These are phyloP conservation scores for Lasiosphaeria miniovina DNA, from an alignment of 495 filamentous ascomycete species.

Conservation along the genomic window DNA sequence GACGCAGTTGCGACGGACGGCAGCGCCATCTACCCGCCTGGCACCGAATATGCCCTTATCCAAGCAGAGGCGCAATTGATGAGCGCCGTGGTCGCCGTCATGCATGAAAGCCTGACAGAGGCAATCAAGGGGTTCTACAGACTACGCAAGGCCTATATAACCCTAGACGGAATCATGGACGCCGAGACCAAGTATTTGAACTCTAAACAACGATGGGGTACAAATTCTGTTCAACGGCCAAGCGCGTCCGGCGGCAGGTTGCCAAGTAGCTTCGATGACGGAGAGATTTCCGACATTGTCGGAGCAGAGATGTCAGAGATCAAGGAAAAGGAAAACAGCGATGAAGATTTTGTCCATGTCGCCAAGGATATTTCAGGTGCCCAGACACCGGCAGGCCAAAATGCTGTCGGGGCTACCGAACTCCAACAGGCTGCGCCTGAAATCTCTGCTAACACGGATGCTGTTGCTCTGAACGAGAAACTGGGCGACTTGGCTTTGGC, in stretches of 20 bases:
- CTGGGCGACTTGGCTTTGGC: slow-evolving; percentile 15
- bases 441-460: background rate
- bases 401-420: slow-evolving; percentile 17
- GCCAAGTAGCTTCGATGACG: slow-evolving; percentile 36
- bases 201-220: slow-evolving; percentile 10
- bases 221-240: slow-evolving; percentile 6
- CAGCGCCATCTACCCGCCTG: slow-evolving; percentile 64
- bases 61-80: slow-evolving; percentile 82
- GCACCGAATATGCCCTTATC: slow-evolving; percentile 76
- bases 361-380: slow-evolving; percentile 28
- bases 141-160: slow-evolving; percentile 82
- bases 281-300: slow-evolving; percentile 31
- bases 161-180: slow-evolving; percentile 69
- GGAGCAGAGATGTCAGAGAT: slow-evolving; percentile 4
- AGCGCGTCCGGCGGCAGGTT: slow-evolving; percentile 30
- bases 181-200: slow-evolving; percentile 44
- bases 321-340: slow-evolving; percentile 23
- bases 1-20: slow-evolving; percentile 36
- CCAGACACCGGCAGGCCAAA: slow-evolving; percentile 22
- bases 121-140: slow-evolving; percentile 91
- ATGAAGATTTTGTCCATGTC: slow-evolving; percentile 30
- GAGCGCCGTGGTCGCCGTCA: slow-evolving; percentile 80
- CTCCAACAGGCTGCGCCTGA: slow-evolving; percentile 9
- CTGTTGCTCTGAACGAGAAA: slow-evolving; percentile 20
- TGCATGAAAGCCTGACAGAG: slow-evolving; percentile 92